phyloP scores from a whole-genome alignment of 768 basidiomycete species.

The Zangia roseola region DNA sequence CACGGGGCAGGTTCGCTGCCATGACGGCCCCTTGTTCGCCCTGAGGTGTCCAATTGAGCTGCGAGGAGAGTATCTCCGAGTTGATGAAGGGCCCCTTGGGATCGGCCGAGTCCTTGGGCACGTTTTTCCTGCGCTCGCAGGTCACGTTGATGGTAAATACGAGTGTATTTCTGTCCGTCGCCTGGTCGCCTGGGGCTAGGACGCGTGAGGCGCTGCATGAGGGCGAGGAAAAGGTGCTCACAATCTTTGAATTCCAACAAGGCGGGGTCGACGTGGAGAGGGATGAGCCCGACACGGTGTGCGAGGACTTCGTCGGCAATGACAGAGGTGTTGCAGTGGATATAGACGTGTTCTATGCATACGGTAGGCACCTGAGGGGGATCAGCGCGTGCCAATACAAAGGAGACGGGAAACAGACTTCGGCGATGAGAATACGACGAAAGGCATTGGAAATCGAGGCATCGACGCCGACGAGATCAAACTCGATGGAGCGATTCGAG shows the following conservation, averaged over 20 bases:
- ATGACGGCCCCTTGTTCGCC: constrained; percentile 77
- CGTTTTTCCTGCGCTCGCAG: constrained; percentile 62
- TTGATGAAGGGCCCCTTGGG: constrained; percentile 69
- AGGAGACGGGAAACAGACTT: constrained; percentile 61
- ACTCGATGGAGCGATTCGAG: constrained; percentile 84
- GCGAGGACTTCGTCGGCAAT: constrained; percentile 92
- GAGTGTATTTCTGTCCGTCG: constrained; percentile 88
- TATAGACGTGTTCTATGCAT: constrained; percentile 86
- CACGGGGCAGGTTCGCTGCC: constrained; percentile 48
- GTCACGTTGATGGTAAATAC: constrained; percentile 79
- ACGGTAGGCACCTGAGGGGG: constrained; percentile 77
- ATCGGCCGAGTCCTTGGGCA: constrained; percentile 50
- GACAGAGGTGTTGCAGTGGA: constrained; percentile 94
- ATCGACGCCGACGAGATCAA: constrained; percentile 94
- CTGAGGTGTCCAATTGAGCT: constrained; percentile 75
- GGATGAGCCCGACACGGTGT: constrained; percentile 89
- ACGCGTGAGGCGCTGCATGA: background rate
- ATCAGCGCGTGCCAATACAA: background rate
- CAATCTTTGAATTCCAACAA: constrained; percentile 57
- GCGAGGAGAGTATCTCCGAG: constrained; percentile 62
- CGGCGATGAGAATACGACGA: constrained; percentile 88
- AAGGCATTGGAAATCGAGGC: constrained; percentile 96
- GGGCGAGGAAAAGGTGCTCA: constrained; percentile 17
- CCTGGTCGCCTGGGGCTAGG: constrained; percentile 47
- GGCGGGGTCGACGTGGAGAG: constrained; percentile 82